These are phyloP conservation scores for Linaria vulgaris DNA, from an alignment of 257 asterid species.

Conservation along the genomic window DNA sequence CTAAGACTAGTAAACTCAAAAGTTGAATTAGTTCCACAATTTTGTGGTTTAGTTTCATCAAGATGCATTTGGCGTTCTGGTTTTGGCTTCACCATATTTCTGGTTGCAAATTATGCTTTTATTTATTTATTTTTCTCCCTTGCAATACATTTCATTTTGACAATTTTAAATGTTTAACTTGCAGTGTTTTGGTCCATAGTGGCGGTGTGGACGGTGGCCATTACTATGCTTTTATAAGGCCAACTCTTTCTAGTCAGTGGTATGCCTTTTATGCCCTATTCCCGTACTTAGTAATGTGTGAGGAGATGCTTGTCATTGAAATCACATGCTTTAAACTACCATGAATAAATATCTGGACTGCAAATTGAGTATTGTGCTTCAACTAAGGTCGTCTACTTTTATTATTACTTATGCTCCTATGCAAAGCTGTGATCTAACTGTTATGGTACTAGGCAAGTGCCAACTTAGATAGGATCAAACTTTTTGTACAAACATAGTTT, in stretches of 20 bases:
- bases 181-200: slow-evolving; percentile 58
- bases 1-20: too few relatives aligned
- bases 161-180: slow-evolving; percentile 24
- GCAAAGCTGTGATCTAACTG: too few relatives aligned
- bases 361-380: too few relatives aligned
- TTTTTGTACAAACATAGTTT: neutral
- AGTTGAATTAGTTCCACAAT: too few relatives aligned
- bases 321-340: slow-evolving; percentile 2
- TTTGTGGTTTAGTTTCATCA: too few relatives aligned
- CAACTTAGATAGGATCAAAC: neutral
- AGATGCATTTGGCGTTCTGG: too few relatives aligned
- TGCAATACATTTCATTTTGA: slow-evolving; percentile 10
- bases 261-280: slow-evolving; percentile 28
- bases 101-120: too few relatives aligned
- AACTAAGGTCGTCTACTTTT: neutral
- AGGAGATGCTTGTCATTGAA: neutral
- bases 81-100: too few relatives aligned
- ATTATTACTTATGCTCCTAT: too few relatives aligned
- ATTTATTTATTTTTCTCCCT: neutral
- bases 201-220: slow-evolving; percentile 59
- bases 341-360: neutral
- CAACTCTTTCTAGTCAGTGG: slow-evolving; percentile 51
- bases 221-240: slow-evolving; percentile 48
- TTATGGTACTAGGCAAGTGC: too few relatives aligned
- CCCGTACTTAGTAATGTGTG: slow-evolving; percentile 2